Evolutionary conservation across 768 basidiomycete genomes (phyloP).

Genomic region (Trametes elegans): DNA sequence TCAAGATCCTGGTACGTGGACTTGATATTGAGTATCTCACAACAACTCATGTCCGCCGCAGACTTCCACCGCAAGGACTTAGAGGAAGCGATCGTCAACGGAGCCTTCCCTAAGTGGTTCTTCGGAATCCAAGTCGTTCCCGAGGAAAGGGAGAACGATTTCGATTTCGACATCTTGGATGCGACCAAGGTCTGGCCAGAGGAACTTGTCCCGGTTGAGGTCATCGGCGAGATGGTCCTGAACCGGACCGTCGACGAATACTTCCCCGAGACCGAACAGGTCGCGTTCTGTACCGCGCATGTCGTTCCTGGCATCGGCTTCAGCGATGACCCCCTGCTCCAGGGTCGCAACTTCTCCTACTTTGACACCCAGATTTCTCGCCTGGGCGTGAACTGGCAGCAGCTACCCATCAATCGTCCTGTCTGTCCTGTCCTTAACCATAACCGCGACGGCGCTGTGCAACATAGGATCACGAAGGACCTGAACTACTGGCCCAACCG

Average conservation of each 20-base stretch:
- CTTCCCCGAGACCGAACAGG: slow-evolving; percentile 87
- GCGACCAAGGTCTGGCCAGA: slow-evolving; percentile 87
- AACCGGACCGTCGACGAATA: slow-evolving; percentile 67
- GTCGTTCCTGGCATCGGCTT: slow-evolving; percentile 66
- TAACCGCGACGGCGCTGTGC: slow-evolving; percentile 58
- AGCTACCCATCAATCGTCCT: slow-evolving; percentile 82
- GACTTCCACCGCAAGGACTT: slow-evolving; percentile 90
- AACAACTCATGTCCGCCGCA: too few species aligned
- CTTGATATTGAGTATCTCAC: neutral
- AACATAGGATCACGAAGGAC: slow-evolving; percentile 57
- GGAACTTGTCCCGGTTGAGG: slow-evolving; percentile 71
- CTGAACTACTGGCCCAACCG: slow-evolving; percentile 89
- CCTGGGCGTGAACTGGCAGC: slow-evolving; percentile 76
- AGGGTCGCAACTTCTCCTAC: slow-evolving; percentile 85
- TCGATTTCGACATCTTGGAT: slow-evolving; percentile 87
- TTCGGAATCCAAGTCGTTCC: slow-evolving; percentile 74
- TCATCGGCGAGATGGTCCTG: slow-evolving; percentile 73
- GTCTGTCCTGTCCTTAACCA: slow-evolving; percentile 73
- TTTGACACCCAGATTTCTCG: slow-evolving; percentile 83
- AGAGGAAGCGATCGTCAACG: slow-evolving; percentile 75
- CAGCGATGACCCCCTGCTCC: slow-evolving; percentile 77
- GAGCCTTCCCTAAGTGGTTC: slow-evolving; percentile 73
- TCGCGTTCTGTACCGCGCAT: slow-evolving; percentile 77
- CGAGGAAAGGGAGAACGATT: slow-evolving; percentile 71
- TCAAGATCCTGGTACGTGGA: slow-evolving; percentile 68